These are phyloP conservation scores for Raffaelea ambrosiae DNA, from an alignment of 2,329 filamentous ascomycete genomes.

Conservation along the genomic window DNA sequence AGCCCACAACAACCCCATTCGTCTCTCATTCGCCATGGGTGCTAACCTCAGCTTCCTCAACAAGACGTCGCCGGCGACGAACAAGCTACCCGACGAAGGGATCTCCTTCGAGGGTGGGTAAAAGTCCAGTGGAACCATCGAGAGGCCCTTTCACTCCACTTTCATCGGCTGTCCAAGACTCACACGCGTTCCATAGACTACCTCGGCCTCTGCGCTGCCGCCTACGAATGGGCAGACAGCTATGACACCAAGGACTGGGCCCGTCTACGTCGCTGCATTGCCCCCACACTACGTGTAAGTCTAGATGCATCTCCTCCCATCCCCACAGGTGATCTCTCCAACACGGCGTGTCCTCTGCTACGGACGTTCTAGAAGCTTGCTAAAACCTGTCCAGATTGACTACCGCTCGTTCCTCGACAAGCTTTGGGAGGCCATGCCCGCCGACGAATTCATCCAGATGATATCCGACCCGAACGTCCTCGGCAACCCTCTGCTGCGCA, in stretches of 20 bases:
- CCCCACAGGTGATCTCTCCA: no score
- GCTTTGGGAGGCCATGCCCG: conserved; percentile 52
- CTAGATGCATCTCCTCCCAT: no score
- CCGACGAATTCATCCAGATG: conserved; percentile 54
- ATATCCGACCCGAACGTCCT: conserved; percentile 47
- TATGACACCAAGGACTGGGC: conserved; percentile 61
- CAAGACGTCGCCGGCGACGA: background rate
- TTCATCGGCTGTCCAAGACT: background rate
- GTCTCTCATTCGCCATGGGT: conserved; percentile 8
- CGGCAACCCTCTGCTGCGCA: conserved; percentile 52
- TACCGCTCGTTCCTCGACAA: conserved; percentile 58
- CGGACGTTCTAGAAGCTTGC: background rate
- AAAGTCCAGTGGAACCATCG: no score
- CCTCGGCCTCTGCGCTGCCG: conserved; percentile 37
- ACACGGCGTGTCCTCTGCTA: no score
- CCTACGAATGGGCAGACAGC: conserved; percentile 57
- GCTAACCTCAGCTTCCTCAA: conserved; percentile 6
- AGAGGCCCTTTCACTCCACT: no score
- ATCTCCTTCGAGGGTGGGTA: conserved; percentile 12
- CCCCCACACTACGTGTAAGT: conserved; percentile 45
- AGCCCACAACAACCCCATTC: background rate
- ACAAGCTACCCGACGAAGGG: background rate
- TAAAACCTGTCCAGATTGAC: conserved; percentile 49
- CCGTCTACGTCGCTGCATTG: conserved; percentile 51
- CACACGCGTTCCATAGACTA: conserved; percentile 32